These are phyloP conservation scores for Adansonia grandidieri DNA, from an alignment of 441 rosid genomes.

Conservation along the genomic window DNA sequence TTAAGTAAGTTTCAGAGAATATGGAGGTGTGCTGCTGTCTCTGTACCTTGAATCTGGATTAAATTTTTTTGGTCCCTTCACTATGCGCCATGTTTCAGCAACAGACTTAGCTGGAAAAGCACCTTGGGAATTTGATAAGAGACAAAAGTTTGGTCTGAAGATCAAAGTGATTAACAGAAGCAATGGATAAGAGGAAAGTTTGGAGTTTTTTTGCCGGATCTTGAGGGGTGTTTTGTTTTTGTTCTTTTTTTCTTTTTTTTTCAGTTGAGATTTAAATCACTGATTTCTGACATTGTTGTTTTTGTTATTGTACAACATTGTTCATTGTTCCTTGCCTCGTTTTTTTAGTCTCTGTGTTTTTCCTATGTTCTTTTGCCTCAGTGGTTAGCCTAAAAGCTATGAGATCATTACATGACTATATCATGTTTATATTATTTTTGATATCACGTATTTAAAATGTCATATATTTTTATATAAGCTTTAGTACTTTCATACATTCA, in stretches of 20 bases:
- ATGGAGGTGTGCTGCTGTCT: conserved; percentile 45
- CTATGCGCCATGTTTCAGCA: conserved; percentile 43
- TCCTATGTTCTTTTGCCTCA: background rate
- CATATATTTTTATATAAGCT: too few species aligned
- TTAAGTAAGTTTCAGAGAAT: conserved; percentile 56
- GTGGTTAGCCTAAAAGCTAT: background rate
- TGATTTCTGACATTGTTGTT: conserved; percentile 48
- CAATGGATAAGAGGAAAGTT: conserved; percentile 49
- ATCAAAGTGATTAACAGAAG: conserved; percentile 41
- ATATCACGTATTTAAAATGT: too few species aligned
- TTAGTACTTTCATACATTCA: too few species aligned
- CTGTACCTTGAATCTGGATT: conserved; percentile 62
- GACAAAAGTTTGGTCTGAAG: conserved; percentile 47
- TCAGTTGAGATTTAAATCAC: conserved; percentile 43
- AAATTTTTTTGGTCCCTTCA: conserved; percentile 37
- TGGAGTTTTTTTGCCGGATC: conserved; percentile 46
- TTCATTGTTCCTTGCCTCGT: conserved; percentile 13
- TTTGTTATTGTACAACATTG: conserved; percentile 21
- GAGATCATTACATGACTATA: conserved; percentile 22
- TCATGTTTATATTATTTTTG: too few species aligned
- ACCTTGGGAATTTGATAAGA: conserved; percentile 36
- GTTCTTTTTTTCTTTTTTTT: too few species aligned
- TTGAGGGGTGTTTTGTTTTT: conserved; percentile 31
- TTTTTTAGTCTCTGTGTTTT: conserved; percentile 24
- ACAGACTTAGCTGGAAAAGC: conserved; percentile 58